A percentile compares a stretch with the other conserved stretches of the same genome.
Evolutionary conservation across 805 yeast genomes (phyloP).

Genomic region (Groenewaldozyma tartarivorans): DNA sequence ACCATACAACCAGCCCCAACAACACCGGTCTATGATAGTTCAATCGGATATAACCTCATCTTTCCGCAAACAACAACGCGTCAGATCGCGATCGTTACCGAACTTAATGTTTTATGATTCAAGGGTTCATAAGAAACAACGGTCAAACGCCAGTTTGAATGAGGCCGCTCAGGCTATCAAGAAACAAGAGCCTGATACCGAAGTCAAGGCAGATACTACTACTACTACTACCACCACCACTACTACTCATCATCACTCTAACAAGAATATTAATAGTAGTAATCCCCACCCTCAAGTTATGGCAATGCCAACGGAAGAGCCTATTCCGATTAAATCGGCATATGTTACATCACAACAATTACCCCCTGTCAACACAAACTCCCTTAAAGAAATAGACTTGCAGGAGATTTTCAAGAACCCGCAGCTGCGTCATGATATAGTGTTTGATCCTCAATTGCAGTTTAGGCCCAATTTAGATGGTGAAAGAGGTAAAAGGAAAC

Average conservation of each 20-base stretch:
- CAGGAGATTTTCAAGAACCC: constrained; percentile 87
- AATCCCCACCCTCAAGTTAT: background rate
- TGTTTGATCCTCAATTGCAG: constrained; percentile 86
- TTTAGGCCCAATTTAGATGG: constrained; percentile 88
- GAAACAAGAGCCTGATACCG: background rate
- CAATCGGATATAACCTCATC: background rate
- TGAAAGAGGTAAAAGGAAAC: constrained; percentile 77
- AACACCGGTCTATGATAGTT: background rate
- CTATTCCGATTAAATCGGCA: background rate
- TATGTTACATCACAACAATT: constrained; percentile 22
- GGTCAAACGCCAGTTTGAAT: background rate
- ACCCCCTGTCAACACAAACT: constrained; percentile 78
- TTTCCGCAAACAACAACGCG: constrained; percentile 5
- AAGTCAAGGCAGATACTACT: background rate
- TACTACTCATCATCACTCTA: background rate
- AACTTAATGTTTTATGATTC: constrained; percentile 11
- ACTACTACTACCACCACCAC: constrained; percentile 4
- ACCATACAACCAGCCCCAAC: too few relatives aligned
- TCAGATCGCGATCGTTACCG: constrained; percentile 17
- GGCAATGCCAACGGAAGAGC: background rate
- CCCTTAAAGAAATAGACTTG: constrained; percentile 76
- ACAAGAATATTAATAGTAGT: constrained; percentile 4
- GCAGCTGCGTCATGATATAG: constrained; percentile 83
- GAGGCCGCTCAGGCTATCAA: constrained; percentile 1
- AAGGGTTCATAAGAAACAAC: constrained; percentile 5